Evolutionary conservation across 352 stramenopile genomes (phyloP).

Genomic region (Elongisporangium anandrum): DNA sequence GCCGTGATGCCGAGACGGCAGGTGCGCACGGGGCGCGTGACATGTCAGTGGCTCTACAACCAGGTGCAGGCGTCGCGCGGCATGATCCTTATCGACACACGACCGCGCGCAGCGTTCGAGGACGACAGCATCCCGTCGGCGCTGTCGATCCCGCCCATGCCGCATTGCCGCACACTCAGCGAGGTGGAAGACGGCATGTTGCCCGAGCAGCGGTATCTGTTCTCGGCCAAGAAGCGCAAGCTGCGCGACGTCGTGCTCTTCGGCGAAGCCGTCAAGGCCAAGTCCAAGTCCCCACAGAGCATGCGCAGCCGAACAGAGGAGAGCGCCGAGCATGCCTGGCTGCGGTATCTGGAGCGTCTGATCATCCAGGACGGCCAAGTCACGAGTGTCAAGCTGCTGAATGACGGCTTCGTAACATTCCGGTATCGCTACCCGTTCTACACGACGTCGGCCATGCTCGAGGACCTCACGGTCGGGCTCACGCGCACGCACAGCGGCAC

Average conservation of each 20-base stretch:
- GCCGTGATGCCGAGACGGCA: slow-evolving; percentile 31
- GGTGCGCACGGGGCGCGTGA: slow-evolving; percentile 63
- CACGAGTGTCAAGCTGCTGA: slow-evolving; percentile 68
- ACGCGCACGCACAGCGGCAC: slow-evolving; percentile 77
- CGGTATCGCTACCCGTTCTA: slow-evolving; percentile 85
- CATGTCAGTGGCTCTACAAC: slow-evolving; percentile 85
- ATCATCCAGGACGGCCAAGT: slow-evolving; percentile 73
- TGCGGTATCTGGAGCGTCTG: slow-evolving; percentile 54
- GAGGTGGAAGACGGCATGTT: slow-evolving; percentile 51
- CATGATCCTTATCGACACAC: slow-evolving; percentile 75
- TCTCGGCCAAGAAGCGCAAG: slow-evolving; percentile 70
- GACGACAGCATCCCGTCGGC: slow-evolving; percentile 72
- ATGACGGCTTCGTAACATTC: slow-evolving; percentile 82
- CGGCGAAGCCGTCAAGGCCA: slow-evolving; percentile 55
- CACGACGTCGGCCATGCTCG: slow-evolving; percentile 60
- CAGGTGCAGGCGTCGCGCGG: slow-evolving; percentile 70
- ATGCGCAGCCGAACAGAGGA: slow-evolving; percentile 12
- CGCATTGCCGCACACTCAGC: slow-evolving; percentile 30
- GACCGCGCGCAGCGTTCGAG: slow-evolving; percentile 44
- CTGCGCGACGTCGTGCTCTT: slow-evolving; percentile 79
- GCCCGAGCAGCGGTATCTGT: slow-evolving; percentile 65
- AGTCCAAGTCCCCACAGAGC: slow-evolving; percentile 10
- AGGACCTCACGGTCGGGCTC: slow-evolving; percentile 52
- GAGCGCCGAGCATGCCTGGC: slow-evolving; percentile 30
- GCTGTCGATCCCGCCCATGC: slow-evolving; percentile 66